Percentiles rank a stretch among this genome's conserved stretches.
phyloP scores from a whole-genome alignment of 441 rosid species.

The Populus tomentosa region DNA sequence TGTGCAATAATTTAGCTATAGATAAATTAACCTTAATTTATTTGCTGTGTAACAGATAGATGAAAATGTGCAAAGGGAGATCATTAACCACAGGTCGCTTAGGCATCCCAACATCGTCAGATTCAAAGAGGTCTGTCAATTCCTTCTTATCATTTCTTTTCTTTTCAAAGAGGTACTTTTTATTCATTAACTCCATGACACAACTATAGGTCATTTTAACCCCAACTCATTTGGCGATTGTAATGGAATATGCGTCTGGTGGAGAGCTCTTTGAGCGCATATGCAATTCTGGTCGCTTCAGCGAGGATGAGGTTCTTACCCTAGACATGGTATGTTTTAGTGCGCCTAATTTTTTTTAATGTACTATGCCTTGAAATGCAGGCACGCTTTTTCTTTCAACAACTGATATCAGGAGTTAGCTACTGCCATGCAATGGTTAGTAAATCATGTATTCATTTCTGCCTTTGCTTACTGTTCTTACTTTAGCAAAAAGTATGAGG shows the following conservation, averaged over 20 bases:
- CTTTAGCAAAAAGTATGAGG: background rate
- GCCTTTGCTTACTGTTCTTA: conserved; percentile 8
- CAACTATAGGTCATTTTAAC: conserved; percentile 69
- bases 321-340: background rate
- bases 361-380: conserved; percentile 22
- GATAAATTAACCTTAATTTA: background rate
- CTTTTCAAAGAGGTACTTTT: background rate
- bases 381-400: conserved; percentile 99
- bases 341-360: background rate
- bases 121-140: conserved; percentile 77
- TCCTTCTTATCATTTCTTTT: background rate
- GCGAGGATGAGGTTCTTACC: conserved; percentile 83
- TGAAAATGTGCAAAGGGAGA: conserved; percentile 93
- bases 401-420: conserved; percentile 97
- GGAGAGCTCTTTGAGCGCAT: conserved; percentile 97
- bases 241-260: conserved; percentile 98
- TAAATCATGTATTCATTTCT: conserved; percentile 10
- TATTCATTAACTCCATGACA: conserved; percentile 6
- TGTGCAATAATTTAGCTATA: background rate
- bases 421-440: conserved; percentile 91
- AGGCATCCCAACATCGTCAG: conserved; percentile 97
- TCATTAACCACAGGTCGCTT: conserved; percentile 85
- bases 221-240: conserved; percentile 95
- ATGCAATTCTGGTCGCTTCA: conserved; percentile 90
- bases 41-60: conserved; percentile 58